Base-by-base conservation (phyloP, 108 stramenopile genomes). In the Pseudonitzschia multiseries region DNA sequence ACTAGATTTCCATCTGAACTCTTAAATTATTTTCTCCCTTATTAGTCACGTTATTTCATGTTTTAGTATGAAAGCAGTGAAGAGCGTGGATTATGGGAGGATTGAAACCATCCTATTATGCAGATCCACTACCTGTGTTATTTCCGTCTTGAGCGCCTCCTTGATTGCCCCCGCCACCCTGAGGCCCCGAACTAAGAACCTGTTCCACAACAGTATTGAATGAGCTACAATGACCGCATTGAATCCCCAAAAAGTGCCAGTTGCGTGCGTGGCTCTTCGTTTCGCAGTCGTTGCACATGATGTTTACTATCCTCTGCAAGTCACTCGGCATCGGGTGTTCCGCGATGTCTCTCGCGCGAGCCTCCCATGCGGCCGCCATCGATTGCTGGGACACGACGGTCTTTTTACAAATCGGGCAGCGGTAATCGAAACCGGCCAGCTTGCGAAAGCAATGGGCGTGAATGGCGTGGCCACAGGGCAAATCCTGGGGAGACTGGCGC, bases 371-470 rank as follows among this genome's bases (percentile, higher is more conserved):
- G 17, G 89, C 89, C 32, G 86, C 83, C 89, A 92, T 92, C 33
- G 81, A 82, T 56, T 83, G 75, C 46, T 84, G 81, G 22, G 80
- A 80, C 24, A 94, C 88, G 0, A 92, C 89, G 0, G 93, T 90
- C 87, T 92, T 92, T 75, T 94, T 92, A 69, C 93, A 94, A 71
- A 94, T 90, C 2, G 93, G 93, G 68, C 93, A 94, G 9, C 93
- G 89, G 68, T 90, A 89, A 71, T 94, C 93, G 70, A 90, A 94
- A 0, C 88, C 86, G 21, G 93, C 93, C 43, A 94, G 72, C 44
- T 90, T 94, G 28, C 93, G 90, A 63, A 92, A 92, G 67, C 93
- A 94, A 63, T 94, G 89, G 17, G 91, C 89, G 73, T 92, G 93
- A 62, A 94, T 94, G 17, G 91, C 89, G 70, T 94, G 93, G 0